Conservation (phyloP, 2,329 filamentous ascomycete genomes). For the Aspergillus aculeatus region DNA sequence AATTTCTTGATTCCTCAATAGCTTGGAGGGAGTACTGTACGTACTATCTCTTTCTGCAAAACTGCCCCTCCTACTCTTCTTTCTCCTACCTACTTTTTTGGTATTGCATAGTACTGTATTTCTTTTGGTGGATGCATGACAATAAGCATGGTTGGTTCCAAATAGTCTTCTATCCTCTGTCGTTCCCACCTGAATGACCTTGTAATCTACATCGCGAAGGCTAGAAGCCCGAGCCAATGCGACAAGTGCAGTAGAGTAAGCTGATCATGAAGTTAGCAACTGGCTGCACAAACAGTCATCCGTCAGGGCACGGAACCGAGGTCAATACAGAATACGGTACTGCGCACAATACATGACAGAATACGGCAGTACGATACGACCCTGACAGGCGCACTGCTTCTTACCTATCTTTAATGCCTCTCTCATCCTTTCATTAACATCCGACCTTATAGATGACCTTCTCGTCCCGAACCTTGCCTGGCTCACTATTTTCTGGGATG, state of each 20-base stretch:
- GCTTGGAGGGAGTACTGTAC: neutral
- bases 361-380: too few species aligned
- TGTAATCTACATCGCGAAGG: neutral
- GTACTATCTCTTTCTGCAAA: neutral
- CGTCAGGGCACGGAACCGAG: neutral
- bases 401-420: neutral
- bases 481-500: neutral
- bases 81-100: neutral
- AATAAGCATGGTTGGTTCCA: neutral
- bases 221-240: neutral
- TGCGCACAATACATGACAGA: neutral
- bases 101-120: neutral
- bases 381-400: neutral
- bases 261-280: neutral
- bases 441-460: neutral
- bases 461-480: neutral
- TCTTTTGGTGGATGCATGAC: slow-evolving; percentile 2
- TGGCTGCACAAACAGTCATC: too few species aligned
- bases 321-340: neutral
- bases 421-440: neutral
- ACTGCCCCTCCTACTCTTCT: neutral
- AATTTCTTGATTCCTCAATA: slow-evolving; percentile 6
- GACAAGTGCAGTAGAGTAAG: neutral
- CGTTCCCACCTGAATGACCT: neutral
- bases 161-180: neutral